phyloP scores from a whole-genome alignment of 768 basidiomycete genomes.

The Boletus rex-veris region DNA sequence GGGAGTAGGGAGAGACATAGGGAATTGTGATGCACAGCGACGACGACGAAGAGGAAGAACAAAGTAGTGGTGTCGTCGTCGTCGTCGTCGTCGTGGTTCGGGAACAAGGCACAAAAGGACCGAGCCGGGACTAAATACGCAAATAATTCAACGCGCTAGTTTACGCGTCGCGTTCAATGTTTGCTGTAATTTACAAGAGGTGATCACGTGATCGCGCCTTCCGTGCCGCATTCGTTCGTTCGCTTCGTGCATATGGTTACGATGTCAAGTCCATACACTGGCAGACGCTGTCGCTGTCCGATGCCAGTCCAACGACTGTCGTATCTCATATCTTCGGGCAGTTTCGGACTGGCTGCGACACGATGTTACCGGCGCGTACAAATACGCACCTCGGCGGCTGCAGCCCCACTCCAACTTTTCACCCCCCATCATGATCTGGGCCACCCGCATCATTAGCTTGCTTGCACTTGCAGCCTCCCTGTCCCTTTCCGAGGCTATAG shows the following conservation, averaged over 20 bases:
- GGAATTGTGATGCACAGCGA: slow-evolving; percentile 6
- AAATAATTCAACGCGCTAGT: slow-evolving; percentile 36
- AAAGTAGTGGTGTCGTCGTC: not conserved
- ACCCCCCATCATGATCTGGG: not conserved
- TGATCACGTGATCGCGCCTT: slow-evolving; percentile 14
- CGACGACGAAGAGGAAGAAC: slow-evolving; percentile 6
- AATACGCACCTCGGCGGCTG: not conserved
- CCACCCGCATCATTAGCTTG: not conserved
- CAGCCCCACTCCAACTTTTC: not conserved
- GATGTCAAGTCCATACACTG: too few relatives aligned
- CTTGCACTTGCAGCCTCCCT: slow-evolving; percentile 9
- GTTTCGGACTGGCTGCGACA: too few relatives aligned
- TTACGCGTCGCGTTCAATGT: slow-evolving; percentile 41
- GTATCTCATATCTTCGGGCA: too few relatives aligned
- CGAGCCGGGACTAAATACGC: slow-evolving; percentile 21
- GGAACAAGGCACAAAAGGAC: slow-evolving; percentile 1
- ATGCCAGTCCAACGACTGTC: too few relatives aligned
- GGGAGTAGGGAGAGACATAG: slow-evolving; percentile 57
- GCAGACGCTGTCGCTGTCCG: too few relatives aligned
- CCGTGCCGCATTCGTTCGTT: too few relatives aligned
- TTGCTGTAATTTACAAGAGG: slow-evolving; percentile 21
- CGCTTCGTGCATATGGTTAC: not conserved
- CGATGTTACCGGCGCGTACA: not conserved
- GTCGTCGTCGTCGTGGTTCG: slow-evolving; percentile 22
- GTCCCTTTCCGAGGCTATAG: slow-evolving; percentile 4